phyloP scores from a whole-genome alignment of 768 basidiomycete species.

The Mycena haematopus region DNA sequence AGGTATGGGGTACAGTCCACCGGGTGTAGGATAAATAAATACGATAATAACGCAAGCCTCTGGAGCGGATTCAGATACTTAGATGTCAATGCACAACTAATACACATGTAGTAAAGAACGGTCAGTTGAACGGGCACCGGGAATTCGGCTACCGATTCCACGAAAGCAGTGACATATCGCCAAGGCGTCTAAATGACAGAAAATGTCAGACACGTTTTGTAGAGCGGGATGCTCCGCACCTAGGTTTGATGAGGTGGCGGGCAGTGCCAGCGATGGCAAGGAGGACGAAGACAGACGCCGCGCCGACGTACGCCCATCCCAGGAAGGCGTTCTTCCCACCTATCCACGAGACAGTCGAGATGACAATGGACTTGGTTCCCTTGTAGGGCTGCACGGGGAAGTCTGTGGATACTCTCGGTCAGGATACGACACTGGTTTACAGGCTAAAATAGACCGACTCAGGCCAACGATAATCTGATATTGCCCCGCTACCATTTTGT shows the following conservation, averaged over 20 bases:
- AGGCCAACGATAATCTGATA: conserved; percentile 81
- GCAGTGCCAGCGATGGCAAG: conserved; percentile 90
- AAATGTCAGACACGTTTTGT: conserved; percentile 22
- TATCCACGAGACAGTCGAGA: conserved; percentile 98
- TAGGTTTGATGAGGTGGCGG: conserved; percentile 91
- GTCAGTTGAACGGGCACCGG: background rate
- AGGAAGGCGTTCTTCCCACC: conserved; percentile 99
- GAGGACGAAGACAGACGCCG: conserved; percentile 85
- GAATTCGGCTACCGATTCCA: conserved; percentile 67
- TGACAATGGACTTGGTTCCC: conserved; percentile 96
- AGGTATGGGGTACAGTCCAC: conserved; percentile 64
- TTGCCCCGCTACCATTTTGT: conserved; percentile 70
- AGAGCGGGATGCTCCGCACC: conserved; percentile 51
- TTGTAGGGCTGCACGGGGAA: conserved; percentile 91
- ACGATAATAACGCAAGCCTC: conserved; percentile 25
- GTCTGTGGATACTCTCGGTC: conserved; percentile 56
- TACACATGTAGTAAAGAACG: conserved; percentile 31
- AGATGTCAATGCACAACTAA: conserved; percentile 17
- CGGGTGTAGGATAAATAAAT: conserved; percentile 23
- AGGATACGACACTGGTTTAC: conserved; percentile 14
- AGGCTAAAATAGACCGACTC: conserved; percentile 60
- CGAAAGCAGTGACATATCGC: conserved; percentile 86
- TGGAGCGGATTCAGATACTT: background rate
- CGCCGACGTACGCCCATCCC: conserved; percentile 96
- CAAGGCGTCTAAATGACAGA: conserved; percentile 64